Evolutionary conservation across 1,139 yeast species (phyloP), one percentile per base, ranked within the genome.

Genomic region (Lodderomyces orthopsilosis): DNA sequence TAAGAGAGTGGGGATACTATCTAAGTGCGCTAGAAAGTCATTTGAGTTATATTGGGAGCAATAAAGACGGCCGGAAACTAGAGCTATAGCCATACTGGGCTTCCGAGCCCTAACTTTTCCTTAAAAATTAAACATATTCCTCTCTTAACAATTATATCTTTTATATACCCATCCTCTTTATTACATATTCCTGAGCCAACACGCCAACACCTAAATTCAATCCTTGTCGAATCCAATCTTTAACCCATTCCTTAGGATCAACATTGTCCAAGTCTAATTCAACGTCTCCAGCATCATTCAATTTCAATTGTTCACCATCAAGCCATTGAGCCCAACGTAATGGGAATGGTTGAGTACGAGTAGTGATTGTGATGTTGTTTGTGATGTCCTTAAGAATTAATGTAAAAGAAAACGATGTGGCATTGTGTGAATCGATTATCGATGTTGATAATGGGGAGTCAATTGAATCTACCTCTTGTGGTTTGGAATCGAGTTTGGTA

Each of bases 211-310:
- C 75, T 51, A 90, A 74, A 26, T 82, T 81, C 44, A 93, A 70
- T 0, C 96, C 95, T 53, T 86, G 88, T 56, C 80, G 85, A 35
- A 93, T 77, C 98, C 98, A 91, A 47, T 81, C 93, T 42, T 79
- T 75, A n/a, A 93, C 95, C 98, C 98, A 93, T 51, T 88, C 96
- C 42, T 89, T 75, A 10, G 98, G 97, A 61, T 91, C 96, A 35
- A 90, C 44, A 18, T 41, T 43, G 36, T 50, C 52, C 27, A 34
- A 51, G 43, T 27, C 34, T 12, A 33, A 27, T 17, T 28, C 45
- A 8, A 38, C 34, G 12, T 37, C 50, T 15, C 57, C 58, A 15
- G 58, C 61, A 12, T 56, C 55, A 33, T 63, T 61, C 34, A 61
- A 61, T 15, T 65, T 65, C 52, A 46, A 68, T 33, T 57, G 66